phyloP scores from a whole-genome alignment of 176 grass and related monocot species.

The Triticum timopheevii region DNA sequence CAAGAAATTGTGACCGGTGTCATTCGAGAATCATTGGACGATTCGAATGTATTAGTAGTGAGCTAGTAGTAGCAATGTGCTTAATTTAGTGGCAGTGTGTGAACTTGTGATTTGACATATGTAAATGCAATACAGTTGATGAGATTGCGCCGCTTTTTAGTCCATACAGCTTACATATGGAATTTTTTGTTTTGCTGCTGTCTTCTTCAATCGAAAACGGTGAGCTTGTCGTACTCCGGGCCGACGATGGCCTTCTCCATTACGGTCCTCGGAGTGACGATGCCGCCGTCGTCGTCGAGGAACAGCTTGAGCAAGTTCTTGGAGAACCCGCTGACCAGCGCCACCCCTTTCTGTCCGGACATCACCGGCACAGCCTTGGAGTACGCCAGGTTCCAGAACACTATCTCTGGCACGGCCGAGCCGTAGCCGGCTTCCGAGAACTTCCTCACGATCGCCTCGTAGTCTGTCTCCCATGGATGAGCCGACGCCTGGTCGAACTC shows the following conservation, averaged over 20 bases:
- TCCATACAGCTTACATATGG: neutral
- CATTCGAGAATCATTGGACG: conserved; percentile 7
- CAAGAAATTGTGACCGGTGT: neutral
- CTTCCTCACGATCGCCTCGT: conserved; percentile 60
- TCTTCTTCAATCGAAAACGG: neutral
- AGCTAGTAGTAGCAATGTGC: neutral
- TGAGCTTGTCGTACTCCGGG: neutral
- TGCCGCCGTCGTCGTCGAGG: conserved; percentile 4
- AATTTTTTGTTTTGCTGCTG: neutral
- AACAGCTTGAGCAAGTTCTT: conserved; percentile 18
- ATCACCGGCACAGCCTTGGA: neutral
- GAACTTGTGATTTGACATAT: neutral
- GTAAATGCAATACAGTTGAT: neutral
- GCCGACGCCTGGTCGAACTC: conserved; percentile 52
- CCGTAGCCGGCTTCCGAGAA: conserved; percentile 5
- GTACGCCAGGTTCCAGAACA: conserved; percentile 3
- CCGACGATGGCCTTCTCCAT: conserved; percentile 8
- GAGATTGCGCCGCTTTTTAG: neutral
- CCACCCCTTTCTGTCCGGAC: neutral
- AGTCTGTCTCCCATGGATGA: conserved; percentile 54
- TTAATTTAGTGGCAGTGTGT: conserved; percentile 1
- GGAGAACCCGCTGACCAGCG: neutral
- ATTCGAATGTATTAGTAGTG: neutral
- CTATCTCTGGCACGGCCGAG: neutral
- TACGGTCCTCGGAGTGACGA: neutral